Base-by-base conservation (phyloP, 2,329 filamentous ascomycete genomes). In the Alternaria ventricosa region DNA sequence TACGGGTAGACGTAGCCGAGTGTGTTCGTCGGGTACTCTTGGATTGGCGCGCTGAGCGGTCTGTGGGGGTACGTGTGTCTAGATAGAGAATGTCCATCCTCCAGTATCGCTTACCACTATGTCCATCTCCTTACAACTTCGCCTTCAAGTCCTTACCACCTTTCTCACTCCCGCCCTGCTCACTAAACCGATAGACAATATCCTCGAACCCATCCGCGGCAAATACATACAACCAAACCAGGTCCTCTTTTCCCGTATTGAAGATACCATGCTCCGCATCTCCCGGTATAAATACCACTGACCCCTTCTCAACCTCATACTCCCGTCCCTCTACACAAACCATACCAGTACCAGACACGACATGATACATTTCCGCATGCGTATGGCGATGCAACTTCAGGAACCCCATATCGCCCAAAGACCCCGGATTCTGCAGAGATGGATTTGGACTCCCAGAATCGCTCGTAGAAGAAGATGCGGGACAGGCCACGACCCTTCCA, bases 351-450 rank as follows among this genome's bases (percentile, higher is more conserved):
- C 82, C 82, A 0, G 75, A 64, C 0, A 79, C 71, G 18, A 84
- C 70, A 57, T 83, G 73, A 55, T 84, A 84, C 1, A 84, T 74
- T 66, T 84, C 82, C 0, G 82, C 78, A 41, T 84, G 82, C 5
- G 61, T 45, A 56, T 84, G 82, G 0, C 79, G 74, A 65, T 84
- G 82, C 5, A 1, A 66, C 63, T 45, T 76, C 78, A 7, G 83
- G 23, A 36, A 51, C 12, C 49, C 49, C 18, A 18, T 28, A 69
- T 57, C 79, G 70, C 8, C 82, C 82, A 8, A 53, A 2, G 75
- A 74, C n/a, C 20, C 15, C n/a, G 30, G 28, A n/a, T 5, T 23
- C 3, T 13, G 22, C 28, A 51, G 18, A 51, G 47, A 51, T 6
- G 47, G 47, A 15, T 4, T 33, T 28, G 47, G 12, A 5, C 12